Evolutionary conservation across 768 basidiomycete species (phyloP), one percentile per base, ranked within the genome.

Genomic region (Tremella yokohamensis): DNA sequence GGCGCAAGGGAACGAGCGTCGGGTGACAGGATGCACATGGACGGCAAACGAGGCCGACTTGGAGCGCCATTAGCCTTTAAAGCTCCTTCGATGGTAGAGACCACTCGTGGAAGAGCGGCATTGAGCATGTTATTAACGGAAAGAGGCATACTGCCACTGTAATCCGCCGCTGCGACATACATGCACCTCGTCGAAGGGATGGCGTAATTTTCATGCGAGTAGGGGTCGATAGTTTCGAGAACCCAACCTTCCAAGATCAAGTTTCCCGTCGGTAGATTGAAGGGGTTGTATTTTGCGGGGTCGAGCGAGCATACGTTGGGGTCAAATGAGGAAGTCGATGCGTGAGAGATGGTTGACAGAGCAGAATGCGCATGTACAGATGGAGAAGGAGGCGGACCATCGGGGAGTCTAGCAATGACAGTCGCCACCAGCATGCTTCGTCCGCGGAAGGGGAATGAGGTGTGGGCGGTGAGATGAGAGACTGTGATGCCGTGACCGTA

Each of bases 181-280:
- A 88, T 91, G 74, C 90, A 93, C 48, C 87, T 78, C 39, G 92
- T 90, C 2, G 91, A 96, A 0, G 93, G 96, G 45, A 98, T 94
- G 12, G 90, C 83, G 70, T 91, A 94, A 63, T 90, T 90, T 76
- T 94, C 91, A 60, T 86, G 86, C 20, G 90, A 87, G 65, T 97
- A 97, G 0, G 93, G 92, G 70, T 98, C 94, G 48, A 98, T 82
- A 2, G 94, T 97, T 79, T 99, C 92, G 67, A 96, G 77, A 29
- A 94, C 85, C 96, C 96, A 99, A 1, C 88, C 94, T 68, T 97
- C 92, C 6, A 99, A 78, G 63, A 88, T 85, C 34, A 90, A 80
- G 13, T 87, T 84, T 1, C 91, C 94, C 15, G 89, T 80, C 0
- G 90, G 89, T 8, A 90, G 81, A 0, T 57, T 68, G 52, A 84